Evolutionary conservation across 495 filamentous ascomycete genomes (phyloP).

Genomic region (Articulospora tetracladia): DNA sequence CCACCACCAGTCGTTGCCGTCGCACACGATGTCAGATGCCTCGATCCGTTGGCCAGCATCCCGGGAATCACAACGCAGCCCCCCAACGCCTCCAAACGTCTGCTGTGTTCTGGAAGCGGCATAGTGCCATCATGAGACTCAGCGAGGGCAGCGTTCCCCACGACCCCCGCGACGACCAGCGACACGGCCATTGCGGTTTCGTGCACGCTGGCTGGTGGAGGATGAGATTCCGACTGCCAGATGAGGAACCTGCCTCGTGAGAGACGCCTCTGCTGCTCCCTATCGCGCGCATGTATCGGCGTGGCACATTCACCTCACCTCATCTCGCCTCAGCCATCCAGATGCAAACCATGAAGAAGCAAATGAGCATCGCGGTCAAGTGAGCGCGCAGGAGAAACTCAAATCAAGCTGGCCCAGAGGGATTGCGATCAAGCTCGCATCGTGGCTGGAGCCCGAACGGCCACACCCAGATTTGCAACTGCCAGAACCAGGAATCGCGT

Average conservation of each 20-base stretch:
- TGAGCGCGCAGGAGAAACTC: background rate
- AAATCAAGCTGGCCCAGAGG: background rate
- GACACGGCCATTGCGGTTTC: background rate
- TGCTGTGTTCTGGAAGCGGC: conserved; percentile 8
- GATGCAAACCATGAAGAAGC: conserved; percentile 3
- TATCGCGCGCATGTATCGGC: conserved; percentile 1
- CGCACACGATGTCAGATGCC: conserved; percentile 19
- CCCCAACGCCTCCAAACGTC: conserved; percentile 5
- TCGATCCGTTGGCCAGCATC: conserved; percentile 21
- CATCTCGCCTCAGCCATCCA: background rate
- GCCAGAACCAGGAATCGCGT: background rate
- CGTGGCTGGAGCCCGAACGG: background rate
- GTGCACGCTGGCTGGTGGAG: background rate
- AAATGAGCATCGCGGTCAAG: background rate
- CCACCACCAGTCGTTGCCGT: background rate
- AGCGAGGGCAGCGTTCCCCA: background rate
- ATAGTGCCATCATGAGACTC: conserved; percentile 10
- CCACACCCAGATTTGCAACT: background rate
- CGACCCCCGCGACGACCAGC: background rate
- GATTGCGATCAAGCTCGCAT: no score
- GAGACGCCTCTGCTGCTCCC: background rate
- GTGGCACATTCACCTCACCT: conserved; percentile 5
- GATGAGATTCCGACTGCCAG: background rate
- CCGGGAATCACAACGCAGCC: background rate
- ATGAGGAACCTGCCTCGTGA: conserved; percentile 3